Percentiles rank a stretch among this genome's conserved stretches.
These are phyloP conservation scores for Aspergillus fructus DNA, from an alignment of 2,329 filamentous ascomycete genomes.

Conservation along the genomic window DNA sequence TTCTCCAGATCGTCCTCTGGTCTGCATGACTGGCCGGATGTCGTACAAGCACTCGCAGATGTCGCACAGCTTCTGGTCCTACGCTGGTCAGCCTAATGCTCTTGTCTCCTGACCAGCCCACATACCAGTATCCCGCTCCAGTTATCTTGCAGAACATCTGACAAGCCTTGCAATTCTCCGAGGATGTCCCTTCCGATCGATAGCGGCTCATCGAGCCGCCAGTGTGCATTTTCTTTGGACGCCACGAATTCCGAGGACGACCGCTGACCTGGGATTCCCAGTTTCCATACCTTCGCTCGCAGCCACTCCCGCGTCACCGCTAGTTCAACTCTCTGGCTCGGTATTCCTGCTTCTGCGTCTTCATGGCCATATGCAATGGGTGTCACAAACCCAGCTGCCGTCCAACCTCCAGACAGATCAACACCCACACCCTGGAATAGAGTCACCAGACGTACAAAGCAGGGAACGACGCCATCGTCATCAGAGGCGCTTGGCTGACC, in stretches of 20 bases:
- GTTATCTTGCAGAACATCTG: not conserved
- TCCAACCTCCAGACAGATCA: conserved; percentile 4
- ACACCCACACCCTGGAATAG: not conserved
- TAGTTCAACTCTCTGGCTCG: not conserved
- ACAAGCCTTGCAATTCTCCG: not conserved
- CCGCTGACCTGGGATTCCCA: not conserved
- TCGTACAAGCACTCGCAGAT: conserved; percentile 8
- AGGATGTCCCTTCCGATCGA: not conserved
- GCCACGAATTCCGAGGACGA: not conserved
- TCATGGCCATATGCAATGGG: not conserved
- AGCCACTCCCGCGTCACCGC: not conserved
- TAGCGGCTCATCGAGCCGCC: conserved; percentile 6
- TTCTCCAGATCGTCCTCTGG: not conserved
- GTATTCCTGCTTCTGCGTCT: not conserved
- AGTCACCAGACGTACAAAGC: not conserved
- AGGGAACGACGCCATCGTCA: not conserved
- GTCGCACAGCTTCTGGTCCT: conserved; percentile 6
- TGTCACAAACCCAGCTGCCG: conserved; percentile 4
- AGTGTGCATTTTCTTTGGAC: not conserved
- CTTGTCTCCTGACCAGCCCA: not conserved
- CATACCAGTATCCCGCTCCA: not conserved
- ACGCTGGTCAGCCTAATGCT: not conserved
- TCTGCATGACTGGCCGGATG: conserved; percentile 1
- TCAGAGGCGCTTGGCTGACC: not conserved
- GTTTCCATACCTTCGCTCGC: not conserved